Percentiles rank a stretch among this genome's conserved stretches.
Evolutionary conservation across 1,284 basidiomycete genomes (phyloP).

Genomic region (Cryptococcus sp.): DNA sequence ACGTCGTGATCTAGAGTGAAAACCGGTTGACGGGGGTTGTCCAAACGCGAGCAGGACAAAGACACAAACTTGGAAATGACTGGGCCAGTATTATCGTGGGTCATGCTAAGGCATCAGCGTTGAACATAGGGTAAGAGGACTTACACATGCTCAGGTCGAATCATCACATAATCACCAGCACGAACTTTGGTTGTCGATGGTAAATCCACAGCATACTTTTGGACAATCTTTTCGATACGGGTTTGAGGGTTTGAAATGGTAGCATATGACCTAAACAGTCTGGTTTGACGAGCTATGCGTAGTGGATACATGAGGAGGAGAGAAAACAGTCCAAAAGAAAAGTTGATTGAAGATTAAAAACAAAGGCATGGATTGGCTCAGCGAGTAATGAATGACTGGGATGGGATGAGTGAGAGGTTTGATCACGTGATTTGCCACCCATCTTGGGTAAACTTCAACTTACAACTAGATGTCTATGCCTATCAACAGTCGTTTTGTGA

Average conservation of each 20-base stretch:
- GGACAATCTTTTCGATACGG: constrained; percentile 95
- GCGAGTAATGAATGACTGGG: too few species aligned
- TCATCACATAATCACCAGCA: constrained; percentile 99
- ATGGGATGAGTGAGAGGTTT: too few species aligned
- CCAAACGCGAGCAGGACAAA: constrained; percentile 82
- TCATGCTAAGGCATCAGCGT: constrained; percentile 57
- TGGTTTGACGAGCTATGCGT: background rate
- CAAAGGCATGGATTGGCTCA: too few species aligned
- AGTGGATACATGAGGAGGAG: background rate
- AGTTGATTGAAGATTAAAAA: too few species aligned
- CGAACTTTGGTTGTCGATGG: constrained; percentile 70
- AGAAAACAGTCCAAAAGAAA: too few species aligned
- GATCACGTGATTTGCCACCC: too few species aligned
- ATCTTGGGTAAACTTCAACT: too few species aligned
- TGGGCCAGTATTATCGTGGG: constrained; percentile 96
- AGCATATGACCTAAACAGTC: constrained; percentile 24
- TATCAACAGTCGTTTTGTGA: too few species aligned
- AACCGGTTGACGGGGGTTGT: constrained; percentile 70
- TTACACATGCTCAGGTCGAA: constrained; percentile 86
- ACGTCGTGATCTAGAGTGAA: constrained; percentile 99
- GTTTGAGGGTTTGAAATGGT: constrained; percentile 63
- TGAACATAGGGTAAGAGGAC: constrained; percentile 8
- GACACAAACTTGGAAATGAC: constrained; percentile 97
- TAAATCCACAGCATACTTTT: constrained; percentile 89
- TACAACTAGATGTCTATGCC: too few species aligned